Base-by-base conservation (phyloP, 805 yeast species). In the Pichia deserticola region DNA sequence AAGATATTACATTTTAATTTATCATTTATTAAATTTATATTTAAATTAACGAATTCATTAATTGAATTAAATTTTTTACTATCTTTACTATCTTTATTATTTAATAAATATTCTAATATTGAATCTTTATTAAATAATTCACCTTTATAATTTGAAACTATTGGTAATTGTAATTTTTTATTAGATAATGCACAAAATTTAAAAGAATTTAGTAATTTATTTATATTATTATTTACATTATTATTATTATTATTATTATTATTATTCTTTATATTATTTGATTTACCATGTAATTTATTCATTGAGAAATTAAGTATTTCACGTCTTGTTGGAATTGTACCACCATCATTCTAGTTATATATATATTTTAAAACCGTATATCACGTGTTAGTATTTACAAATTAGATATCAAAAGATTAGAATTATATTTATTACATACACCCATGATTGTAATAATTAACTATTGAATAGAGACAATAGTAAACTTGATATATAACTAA, bases 101-200 rank as follows among this genome's bases (percentile, higher is more conserved):
- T 57, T 7, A 51, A 12, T 5, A 89, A 60, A 60, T 74, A 71
- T 57, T 83, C 83, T 7, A 89, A 58, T 0, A 86, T 61, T 32
- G 81, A 65, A 50, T 81, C 86, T 53, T 85, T 86, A 54, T 82
- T 78, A 63, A 75, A 85, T 5, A 89, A 58, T 33, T 70, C 61
- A 0, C 97, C 97, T 45, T 67, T 67, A 60, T 72, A 82, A 63
- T 89, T 96, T 35, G 87, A 76, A 1, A 84, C 84, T 1, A 86
- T 66, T 0, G 84, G 84, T 5, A 58, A 58, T n/a, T 57, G 53
- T 20, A 87, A 69, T 56, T 54, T 71, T 50, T 61, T 71, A 40
- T 58, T 75, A 29, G 71, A 73, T 36, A 73, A 51, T 5, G 67
- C 62, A 60, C 95, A 86, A 6, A 67, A 70, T 12, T 63, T 65